A percentile compares a stretch with the other conserved stretches of the same genome.
These are phyloP conservation scores for Lipomyces lipofer DNA, from an alignment of 805 yeast genomes.

Conservation along the genomic window DNA sequence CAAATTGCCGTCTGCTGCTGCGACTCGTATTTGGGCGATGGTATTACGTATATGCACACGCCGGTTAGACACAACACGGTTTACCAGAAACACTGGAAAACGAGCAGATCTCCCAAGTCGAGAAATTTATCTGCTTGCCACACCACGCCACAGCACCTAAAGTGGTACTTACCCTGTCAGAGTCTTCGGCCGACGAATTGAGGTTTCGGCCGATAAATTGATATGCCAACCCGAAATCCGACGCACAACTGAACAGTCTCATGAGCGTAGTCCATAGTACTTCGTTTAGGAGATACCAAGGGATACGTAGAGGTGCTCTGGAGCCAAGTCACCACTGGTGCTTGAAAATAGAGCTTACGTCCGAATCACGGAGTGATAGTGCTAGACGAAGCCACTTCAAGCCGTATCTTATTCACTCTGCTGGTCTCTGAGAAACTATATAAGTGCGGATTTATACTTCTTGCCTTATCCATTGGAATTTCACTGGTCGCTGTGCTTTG, in stretches of 20 bases:
- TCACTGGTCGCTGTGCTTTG: not conserved
- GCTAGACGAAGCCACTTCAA: too few relatives aligned
- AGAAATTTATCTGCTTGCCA: too few relatives aligned
- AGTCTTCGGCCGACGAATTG: slow-evolving; percentile 1
- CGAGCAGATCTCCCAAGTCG: not conserved
- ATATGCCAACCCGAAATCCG: not conserved
- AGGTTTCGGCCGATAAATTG: not conserved
- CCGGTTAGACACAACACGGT: not conserved
- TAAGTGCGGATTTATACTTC: not conserved
- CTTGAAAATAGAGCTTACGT: not conserved
- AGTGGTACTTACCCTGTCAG: not conserved
- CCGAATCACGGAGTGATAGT: too few relatives aligned
- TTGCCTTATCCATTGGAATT: not conserved
- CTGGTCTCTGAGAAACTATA: too few relatives aligned
- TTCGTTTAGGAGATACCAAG: too few relatives aligned
- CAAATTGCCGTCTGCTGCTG: not conserved
- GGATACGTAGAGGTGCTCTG: too few relatives aligned
- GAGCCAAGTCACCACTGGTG: too few relatives aligned
- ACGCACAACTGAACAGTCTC: not conserved
- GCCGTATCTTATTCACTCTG: too few relatives aligned
- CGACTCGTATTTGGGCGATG: not conserved
- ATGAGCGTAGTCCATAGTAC: not conserved
- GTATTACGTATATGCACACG: not conserved
- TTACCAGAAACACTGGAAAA: not conserved
- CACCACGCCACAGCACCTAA: not conserved